Percentiles rank a stretch among this genome's conserved stretches.
These are phyloP conservation scores for Globisporangium radiosum DNA, from an alignment of 352 stramenopile genomes.

Conservation along the genomic window DNA sequence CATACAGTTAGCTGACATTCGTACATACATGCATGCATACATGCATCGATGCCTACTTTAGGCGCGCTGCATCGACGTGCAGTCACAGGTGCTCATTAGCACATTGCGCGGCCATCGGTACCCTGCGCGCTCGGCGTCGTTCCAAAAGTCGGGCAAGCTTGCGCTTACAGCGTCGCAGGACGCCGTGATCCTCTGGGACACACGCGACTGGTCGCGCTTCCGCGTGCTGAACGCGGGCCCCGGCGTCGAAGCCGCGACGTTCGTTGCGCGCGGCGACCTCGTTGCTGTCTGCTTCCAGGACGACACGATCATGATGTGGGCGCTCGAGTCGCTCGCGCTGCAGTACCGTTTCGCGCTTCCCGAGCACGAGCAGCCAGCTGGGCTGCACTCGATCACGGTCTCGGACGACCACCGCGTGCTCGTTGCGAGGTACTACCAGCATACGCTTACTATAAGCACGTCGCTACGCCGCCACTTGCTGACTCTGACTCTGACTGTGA, in stretches of 20 bases:
- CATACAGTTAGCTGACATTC: no score
- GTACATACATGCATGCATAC: no score
- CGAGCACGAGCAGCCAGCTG: constrained; percentile 48
- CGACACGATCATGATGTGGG: constrained; percentile 85
- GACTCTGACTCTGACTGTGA: not conserved
- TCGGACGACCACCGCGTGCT: constrained; percentile 73
- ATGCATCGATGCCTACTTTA: constrained; percentile 2
- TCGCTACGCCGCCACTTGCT: no score
- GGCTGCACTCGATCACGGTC: constrained; percentile 59
- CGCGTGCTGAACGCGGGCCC: constrained; percentile 72
- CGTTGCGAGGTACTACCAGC: constrained; percentile 51
- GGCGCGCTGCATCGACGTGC: constrained; percentile 69
- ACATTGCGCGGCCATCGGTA: constrained; percentile 64
- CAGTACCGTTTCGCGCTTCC: constrained; percentile 67
- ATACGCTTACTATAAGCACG: not conserved
- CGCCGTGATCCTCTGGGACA: constrained; percentile 82
- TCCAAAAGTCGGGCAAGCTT: constrained; percentile 65
- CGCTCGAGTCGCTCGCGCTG: constrained; percentile 65
- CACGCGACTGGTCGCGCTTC: constrained; percentile 76
- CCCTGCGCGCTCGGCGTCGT: constrained; percentile 46
- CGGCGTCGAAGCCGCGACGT: constrained; percentile 56
- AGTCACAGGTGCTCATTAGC: constrained; percentile 66
- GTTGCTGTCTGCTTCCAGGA: constrained; percentile 81
- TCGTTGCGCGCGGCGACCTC: constrained; percentile 49
- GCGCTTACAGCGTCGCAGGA: constrained; percentile 73